Evolutionary conservation across 805 yeast species (phyloP).

Genomic region (Yamadazyma insecticola): DNA sequence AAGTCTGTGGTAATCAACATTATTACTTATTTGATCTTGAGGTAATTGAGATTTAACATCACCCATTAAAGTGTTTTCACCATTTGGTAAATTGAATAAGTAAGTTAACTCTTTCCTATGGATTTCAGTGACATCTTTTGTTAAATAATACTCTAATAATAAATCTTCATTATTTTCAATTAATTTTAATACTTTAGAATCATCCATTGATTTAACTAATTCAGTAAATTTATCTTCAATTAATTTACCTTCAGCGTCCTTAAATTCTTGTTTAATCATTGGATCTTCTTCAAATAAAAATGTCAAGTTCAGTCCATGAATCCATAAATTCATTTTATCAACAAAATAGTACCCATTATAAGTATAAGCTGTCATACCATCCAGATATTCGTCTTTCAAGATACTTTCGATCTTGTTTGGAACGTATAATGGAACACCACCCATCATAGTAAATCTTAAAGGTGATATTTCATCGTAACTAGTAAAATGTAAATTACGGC

Average conservation of each 20-base stretch:
- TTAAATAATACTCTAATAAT: slow-evolving; percentile 15
- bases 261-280: slow-evolving; percentile 9
- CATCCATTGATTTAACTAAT: slow-evolving; percentile 13
- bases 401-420: slow-evolving; percentile 15
- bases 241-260: slow-evolving; percentile 8
- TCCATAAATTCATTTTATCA: slow-evolving; percentile 15
- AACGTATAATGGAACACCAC: slow-evolving; percentile 37
- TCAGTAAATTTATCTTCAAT: slow-evolving; percentile 12
- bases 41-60: slow-evolving; percentile 15
- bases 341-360: slow-evolving; percentile 17
- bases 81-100: slow-evolving; percentile 16
- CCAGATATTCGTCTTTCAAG: slow-evolving; percentile 15
- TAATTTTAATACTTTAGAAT: slow-evolving; percentile 15
- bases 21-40: slow-evolving; percentile 9
- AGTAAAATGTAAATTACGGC: slow-evolving; percentile 57
- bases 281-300: slow-evolving; percentile 10
- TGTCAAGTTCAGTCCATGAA: slow-evolving; percentile 12
- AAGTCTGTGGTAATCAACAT: slow-evolving; percentile 17
- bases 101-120: slow-evolving; percentile 19
- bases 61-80: slow-evolving; percentile 18
- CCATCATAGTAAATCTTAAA: slow-evolving; percentile 45
- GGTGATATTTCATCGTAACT: slow-evolving; percentile 46
- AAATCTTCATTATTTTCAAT: slow-evolving; percentile 15
- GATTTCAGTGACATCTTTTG: slow-evolving; percentile 15
- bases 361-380: slow-evolving; percentile 11